Percentiles rank a stretch among this genome's conserved stretches.
phyloP scores from a whole-genome alignment of 2,329 filamentous ascomycete genomes.

The Pseudocercospora fijiensis region DNA sequence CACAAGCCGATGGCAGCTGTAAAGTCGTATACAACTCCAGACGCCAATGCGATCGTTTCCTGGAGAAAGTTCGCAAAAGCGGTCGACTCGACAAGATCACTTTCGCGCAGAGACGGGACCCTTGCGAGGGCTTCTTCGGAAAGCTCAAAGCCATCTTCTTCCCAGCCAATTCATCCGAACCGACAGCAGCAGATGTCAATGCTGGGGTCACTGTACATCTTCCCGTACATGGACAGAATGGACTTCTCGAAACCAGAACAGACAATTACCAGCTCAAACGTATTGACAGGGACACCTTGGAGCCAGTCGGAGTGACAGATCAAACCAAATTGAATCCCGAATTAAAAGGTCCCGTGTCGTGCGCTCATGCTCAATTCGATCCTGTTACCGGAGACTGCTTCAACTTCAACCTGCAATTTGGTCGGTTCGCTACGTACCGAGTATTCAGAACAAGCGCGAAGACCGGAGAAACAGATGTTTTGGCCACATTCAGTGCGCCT shows the following conservation, averaged over 20 bases:
- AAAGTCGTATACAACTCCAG: conserved; percentile 72
- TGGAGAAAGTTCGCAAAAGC: conserved; percentile 59
- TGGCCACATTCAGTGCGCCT: conserved; percentile 61
- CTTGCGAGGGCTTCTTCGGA: conserved; percentile 69
- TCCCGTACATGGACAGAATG: neutral
- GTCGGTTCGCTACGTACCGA: conserved; percentile 60
- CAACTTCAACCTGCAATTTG: conserved; percentile 76
- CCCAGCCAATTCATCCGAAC: conserved; percentile 22
- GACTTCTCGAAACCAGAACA: conserved; percentile 54
- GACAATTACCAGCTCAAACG: conserved; percentile 61
- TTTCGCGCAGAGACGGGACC: conserved; percentile 71
- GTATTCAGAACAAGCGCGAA: conserved; percentile 63
- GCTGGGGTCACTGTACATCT: conserved; percentile 58
- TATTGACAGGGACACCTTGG: conserved; percentile 68
- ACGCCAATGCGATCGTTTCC: conserved; percentile 62
- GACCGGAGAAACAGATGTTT: conserved; percentile 62
- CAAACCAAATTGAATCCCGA: conserved; percentile 65
- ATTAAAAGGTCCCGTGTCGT: conserved; percentile 65
- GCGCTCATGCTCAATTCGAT: conserved; percentile 70
- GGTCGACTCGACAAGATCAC: conserved; percentile 58
- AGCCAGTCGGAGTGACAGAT: conserved; percentile 62
- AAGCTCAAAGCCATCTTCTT: conserved; percentile 66
- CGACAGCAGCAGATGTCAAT: conserved; percentile 45
- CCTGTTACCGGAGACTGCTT: conserved; percentile 70
- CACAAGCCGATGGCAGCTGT: conserved; percentile 26